These are phyloP conservation scores for Paraphoma chrysanthemicola DNA, from an alignment of 2,329 filamentous ascomycete species.

Conservation along the genomic window DNA sequence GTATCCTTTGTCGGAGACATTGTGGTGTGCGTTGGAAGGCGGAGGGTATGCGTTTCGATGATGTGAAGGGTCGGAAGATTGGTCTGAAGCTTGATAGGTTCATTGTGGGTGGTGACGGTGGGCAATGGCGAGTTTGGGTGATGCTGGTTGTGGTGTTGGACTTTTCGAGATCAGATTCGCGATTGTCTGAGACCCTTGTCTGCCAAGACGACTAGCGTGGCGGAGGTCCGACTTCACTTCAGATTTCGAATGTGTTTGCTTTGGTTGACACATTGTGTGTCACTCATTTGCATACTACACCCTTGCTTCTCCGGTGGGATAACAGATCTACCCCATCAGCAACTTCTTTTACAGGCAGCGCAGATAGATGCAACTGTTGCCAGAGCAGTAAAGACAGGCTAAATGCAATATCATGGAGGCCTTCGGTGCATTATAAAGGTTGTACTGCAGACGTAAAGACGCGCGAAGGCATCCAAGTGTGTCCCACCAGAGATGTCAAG, in stretches of 20 bases:
- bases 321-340: no score
- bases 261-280: no score
- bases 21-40: conserved; percentile 14
- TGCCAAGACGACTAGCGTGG: conserved; percentile 3
- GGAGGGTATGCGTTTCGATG: conserved; percentile 13
- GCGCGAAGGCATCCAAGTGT: no score
- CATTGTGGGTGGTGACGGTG: conserved; percentile 23
- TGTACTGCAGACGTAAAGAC: no score
- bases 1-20: conserved; percentile 19
- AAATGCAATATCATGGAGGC: no score
- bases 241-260: background rate
- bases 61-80: conserved; percentile 24
- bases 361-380: no score
- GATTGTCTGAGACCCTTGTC: background rate
- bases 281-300: background rate
- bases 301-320: background rate
- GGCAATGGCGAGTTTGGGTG: conserved; percentile 4
- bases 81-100: conserved; percentile 35
- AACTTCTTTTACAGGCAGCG: no score
- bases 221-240: conserved; percentile 1
- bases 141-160: conserved; percentile 8
- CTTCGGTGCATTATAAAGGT: no score
- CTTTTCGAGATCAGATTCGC: conserved; percentile 4
- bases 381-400: no score
- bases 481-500: no score